phyloP scores from a whole-genome alignment of 192 early-diverging fungal genomes.

The Coemansia furcata region DNA sequence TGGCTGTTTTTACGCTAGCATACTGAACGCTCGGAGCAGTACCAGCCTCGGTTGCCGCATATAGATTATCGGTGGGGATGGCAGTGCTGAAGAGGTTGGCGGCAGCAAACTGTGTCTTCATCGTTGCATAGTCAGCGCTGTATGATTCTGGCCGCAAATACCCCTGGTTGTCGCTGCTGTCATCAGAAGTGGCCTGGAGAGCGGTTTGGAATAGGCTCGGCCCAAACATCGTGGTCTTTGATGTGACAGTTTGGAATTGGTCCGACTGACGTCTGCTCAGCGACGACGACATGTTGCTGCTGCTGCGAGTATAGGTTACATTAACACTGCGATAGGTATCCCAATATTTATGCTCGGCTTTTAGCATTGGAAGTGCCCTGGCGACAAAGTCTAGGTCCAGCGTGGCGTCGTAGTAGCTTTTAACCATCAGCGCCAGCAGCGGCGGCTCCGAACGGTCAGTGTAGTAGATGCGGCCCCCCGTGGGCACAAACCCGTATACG shows the following conservation, averaged over 20 bases:
- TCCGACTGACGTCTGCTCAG: slow-evolving; percentile 15
- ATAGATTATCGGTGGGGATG: slow-evolving; percentile 12
- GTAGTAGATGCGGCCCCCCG: slow-evolving; percentile 72
- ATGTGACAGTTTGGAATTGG: slow-evolving; percentile 1
- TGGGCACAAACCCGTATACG: slow-evolving; percentile 64
- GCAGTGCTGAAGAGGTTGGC: slow-evolving; percentile 10
- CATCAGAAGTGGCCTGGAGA: neutral
- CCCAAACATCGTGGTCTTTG: slow-evolving; percentile 25
- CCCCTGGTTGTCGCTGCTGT: neutral
- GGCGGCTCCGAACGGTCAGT: slow-evolving; percentile 73
- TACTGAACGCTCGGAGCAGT: slow-evolving; percentile 40
- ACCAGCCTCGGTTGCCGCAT: slow-evolving; percentile 33
- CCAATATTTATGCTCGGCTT: slow-evolving; percentile 66
- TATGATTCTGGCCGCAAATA: slow-evolving; percentile 26
- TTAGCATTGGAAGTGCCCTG: slow-evolving; percentile 57
- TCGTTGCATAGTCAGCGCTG: slow-evolving; percentile 8
- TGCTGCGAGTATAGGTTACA: slow-evolving; percentile 29
- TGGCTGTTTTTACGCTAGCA: slow-evolving; percentile 12
- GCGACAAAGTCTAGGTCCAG: slow-evolving; percentile 55
- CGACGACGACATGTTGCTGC: neutral
- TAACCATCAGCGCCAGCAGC: slow-evolving; percentile 66
- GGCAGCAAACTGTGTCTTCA: slow-evolving; percentile 9
- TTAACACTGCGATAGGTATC: slow-evolving; percentile 52
- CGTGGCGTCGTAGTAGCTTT: slow-evolving; percentile 59
- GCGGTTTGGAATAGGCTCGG: slow-evolving; percentile 26